Evolutionary conservation across 2,329 filamentous ascomycete genomes (phyloP), one percentile per base, ranked within the genome.

Genomic region (Catunica adiposa): DNA sequence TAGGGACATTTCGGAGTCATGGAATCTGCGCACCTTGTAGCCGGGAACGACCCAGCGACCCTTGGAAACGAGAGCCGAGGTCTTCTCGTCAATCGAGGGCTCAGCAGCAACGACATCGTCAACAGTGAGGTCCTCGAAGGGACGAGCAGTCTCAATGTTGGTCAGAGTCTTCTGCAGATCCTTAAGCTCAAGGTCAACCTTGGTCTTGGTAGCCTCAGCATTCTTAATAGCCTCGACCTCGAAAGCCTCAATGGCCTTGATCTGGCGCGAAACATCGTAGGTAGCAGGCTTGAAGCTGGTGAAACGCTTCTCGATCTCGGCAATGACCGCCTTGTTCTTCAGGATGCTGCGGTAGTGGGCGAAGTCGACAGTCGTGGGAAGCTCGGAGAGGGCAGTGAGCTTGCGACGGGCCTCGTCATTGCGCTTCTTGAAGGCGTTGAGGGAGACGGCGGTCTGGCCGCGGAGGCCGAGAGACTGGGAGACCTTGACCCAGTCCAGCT

Each of bases 401-500:
- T 90, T 90, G 77, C 92, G 90, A 74, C 90, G 89, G 69, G 88
- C 90, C 70, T 96, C 89, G 70, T 98, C 92, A 79, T 97, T 96
- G 76, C 92, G 89, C 83, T 95, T 92, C 82, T 98, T 98, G 84
- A 98, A 98, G 63, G 87, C 80, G 71, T 90, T 84, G 60, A 98
- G 88, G 60, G 90, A 85, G 66, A 84, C 75, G 64, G 87, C 89
- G 64, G 92, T 98, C 76, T 89, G 86, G 71, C 92, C 92, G 72
- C 87, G 87, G 71, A 98, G 88, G 71, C 90, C 90, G 67, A 98
- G 89, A 68, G 90, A 94, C 74, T 80, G 82, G 73, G 84, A 84
- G 68, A 98, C 82, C 77, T 94, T 92, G 75, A 82, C 82, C 92
- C 92, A 98, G 83, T 98, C 92, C 79, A 98, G 82, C 82, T 97